A percentile compares a stretch with the other conserved stretches of the same genome.
phyloP scores from a whole-genome alignment of 192 early-diverging fungal genomes.

The Anaeromyces robustus region DNA sequence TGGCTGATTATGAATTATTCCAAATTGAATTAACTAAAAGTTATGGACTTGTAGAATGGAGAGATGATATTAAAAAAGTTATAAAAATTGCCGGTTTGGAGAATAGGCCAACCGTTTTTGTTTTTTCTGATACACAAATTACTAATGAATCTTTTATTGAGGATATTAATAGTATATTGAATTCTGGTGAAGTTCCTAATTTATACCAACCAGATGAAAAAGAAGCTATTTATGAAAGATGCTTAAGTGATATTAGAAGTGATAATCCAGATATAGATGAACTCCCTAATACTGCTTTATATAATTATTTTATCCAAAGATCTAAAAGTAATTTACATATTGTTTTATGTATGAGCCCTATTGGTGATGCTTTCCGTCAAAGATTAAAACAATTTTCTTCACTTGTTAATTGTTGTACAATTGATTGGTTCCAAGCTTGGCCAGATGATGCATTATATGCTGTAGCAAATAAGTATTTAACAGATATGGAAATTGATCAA shows the following conservation, averaged over 20 bases:
- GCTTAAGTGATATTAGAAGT: conserved; percentile 27
- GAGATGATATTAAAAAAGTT: conserved; percentile 43
- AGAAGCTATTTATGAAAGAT: conserved; percentile 33
- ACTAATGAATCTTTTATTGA: conserved; percentile 50
- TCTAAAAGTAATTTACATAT: conserved; percentile 39
- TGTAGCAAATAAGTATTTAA: conserved; percentile 38
- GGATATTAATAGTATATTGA: conserved; percentile 35
- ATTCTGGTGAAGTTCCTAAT: conserved; percentile 44
- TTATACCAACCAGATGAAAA: conserved; percentile 37
- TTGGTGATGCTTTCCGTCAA: conserved; percentile 42
- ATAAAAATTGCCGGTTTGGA: conserved; percentile 30
- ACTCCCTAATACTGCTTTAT: conserved; percentile 21
- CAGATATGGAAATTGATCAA: conserved; percentile 25
- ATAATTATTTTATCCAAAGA: conserved; percentile 46
- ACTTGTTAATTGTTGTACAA: conserved; percentile 47
- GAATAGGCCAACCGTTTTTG: conserved; percentile 37
- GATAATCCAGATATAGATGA: conserved; percentile 35
- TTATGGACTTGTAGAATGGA: conserved; percentile 34
- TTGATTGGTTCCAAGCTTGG: conserved; percentile 54
- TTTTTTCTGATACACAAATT: conserved; percentile 45
- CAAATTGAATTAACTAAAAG: conserved; percentile 47
- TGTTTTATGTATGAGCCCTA: conserved; percentile 45
- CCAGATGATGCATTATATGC: conserved; percentile 46
- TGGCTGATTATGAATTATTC: conserved; percentile 35
- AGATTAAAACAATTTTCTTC: conserved; percentile 40